These are phyloP conservation scores for Lentinula edodes DNA, from an alignment of 768 basidiomycete species.

Conservation along the genomic window DNA sequence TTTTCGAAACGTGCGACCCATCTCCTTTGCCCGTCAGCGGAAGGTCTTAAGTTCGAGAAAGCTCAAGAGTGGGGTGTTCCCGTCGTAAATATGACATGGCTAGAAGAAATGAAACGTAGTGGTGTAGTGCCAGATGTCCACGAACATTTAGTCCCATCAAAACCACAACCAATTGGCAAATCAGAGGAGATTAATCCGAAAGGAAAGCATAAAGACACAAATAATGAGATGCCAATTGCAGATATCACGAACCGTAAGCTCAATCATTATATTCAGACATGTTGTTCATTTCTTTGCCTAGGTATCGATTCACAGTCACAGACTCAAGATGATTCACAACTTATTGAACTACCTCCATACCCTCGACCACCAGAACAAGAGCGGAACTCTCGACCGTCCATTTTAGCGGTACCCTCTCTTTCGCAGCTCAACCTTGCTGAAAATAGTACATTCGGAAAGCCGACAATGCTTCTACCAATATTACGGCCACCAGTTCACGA, in stretches of 20 bases:
- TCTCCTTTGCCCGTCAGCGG: slow-evolving; percentile 67
- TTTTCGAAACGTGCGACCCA: slow-evolving; percentile 73
- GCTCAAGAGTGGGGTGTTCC: slow-evolving; percentile 76
- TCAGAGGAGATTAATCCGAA: slow-evolving; percentile 14
- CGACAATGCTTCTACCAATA: neutral
- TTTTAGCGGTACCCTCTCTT: neutral
- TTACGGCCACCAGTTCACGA: neutral
- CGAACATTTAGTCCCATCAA: slow-evolving; percentile 26
- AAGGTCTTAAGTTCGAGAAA: slow-evolving; percentile 72
- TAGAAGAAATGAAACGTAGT: slow-evolving; percentile 49
- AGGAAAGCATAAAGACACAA: slow-evolving; percentile 20
- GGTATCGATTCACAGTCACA: slow-evolving; percentile 5
- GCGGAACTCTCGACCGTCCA: neutral
- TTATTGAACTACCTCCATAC: neutral
- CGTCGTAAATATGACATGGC: slow-evolving; percentile 68
- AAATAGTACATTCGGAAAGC: neutral
- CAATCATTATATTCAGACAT: neutral
- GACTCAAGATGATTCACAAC: slow-evolving; percentile 1
- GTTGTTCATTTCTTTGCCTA: neutral
- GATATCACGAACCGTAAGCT: slow-evolving; percentile 44
- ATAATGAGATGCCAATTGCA: slow-evolving; percentile 20
- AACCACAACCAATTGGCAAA: slow-evolving; percentile 3
- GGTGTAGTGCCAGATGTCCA: slow-evolving; percentile 38
- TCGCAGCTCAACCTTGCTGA: neutral
- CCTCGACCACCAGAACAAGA: neutral